Conservation (phyloP, 148 eudicot species). For the Camellia granthamiana region DNA sequence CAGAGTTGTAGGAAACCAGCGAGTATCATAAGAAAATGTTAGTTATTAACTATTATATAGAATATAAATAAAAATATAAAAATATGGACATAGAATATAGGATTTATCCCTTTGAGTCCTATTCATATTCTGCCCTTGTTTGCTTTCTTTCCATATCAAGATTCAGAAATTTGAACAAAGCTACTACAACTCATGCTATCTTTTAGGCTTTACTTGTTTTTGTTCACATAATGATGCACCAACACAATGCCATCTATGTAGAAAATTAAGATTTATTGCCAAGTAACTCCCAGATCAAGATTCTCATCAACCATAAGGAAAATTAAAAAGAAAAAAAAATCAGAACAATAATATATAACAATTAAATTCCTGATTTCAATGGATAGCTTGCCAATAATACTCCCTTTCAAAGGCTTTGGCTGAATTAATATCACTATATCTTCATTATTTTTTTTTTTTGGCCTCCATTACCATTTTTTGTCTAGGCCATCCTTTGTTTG, state of each 20-base stretch:
- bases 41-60: too few relatives aligned
- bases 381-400: background rate
- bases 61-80: too few relatives aligned
- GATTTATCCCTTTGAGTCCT: too few relatives aligned
- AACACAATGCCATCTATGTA: background rate
- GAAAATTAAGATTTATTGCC: background rate
- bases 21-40: background rate
- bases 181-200: background rate
- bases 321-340: background rate
- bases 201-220: background rate
- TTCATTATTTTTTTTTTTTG: background rate
- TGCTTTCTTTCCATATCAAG: too few relatives aligned
- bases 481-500: background rate
- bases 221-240: background rate
- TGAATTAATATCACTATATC: background rate
- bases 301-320: background rate
- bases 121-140: too few relatives aligned
- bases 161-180: too few relatives aligned
- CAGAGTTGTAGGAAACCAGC: background rate
- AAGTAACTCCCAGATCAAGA: background rate
- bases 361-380: background rate
- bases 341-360: background rate
- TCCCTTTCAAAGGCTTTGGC: background rate
- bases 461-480: background rate
- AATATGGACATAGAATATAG: too few relatives aligned